A percentile compares a stretch with the other conserved stretches of the same genome.
These are phyloP conservation scores for Massariosphaeria phaeospora DNA, from an alignment of 495 filamentous ascomycete species.

Conservation along the genomic window DNA sequence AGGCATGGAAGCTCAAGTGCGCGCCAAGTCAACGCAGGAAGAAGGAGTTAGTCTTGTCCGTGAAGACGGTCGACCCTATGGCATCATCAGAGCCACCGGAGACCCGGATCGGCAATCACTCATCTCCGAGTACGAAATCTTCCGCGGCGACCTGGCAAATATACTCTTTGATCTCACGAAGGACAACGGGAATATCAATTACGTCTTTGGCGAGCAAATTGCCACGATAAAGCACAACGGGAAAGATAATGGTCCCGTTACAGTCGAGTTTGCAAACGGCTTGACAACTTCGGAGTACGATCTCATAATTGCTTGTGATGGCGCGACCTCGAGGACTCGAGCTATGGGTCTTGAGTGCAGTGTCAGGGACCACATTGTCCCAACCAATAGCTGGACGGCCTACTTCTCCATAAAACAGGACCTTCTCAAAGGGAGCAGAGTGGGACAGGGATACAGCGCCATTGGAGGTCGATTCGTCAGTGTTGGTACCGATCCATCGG, in stretches of 20 bases:
- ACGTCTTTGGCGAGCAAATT: conserved; percentile 46
- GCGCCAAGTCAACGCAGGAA: conserved; percentile 40
- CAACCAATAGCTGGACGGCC: conserved; percentile 30
- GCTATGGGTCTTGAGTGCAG: conserved; percentile 44
- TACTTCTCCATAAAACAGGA: conserved; percentile 42
- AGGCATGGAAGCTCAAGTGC: conserved; percentile 40
- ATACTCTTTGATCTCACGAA: conserved; percentile 46
- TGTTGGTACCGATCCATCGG: neutral
- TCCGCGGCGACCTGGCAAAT: conserved; percentile 49
- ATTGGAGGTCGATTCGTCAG: conserved; percentile 41
- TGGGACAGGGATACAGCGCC: conserved; percentile 42
- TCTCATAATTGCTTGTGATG: conserved; percentile 49
- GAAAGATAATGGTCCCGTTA: conserved; percentile 35
- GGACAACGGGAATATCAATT: conserved; percentile 41
- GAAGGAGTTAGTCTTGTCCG: conserved; percentile 47
- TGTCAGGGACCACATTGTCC: conserved; percentile 41
- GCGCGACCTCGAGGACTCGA: conserved; percentile 47
- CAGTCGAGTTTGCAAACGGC: conserved; percentile 41
- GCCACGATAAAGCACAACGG: conserved; percentile 33
- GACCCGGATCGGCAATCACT: conserved; percentile 44
- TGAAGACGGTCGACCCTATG: conserved; percentile 38
- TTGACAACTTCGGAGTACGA: conserved; percentile 42
- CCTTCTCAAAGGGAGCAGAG: conserved; percentile 40
- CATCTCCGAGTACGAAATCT: conserved; percentile 54
- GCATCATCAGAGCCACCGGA: conserved; percentile 44